A percentile compares a stretch with the other conserved stretches of the same genome.
Conservation (phyloP, 495 filamentous ascomycete species). For the Massariosphaeria phaeospora region DNA sequence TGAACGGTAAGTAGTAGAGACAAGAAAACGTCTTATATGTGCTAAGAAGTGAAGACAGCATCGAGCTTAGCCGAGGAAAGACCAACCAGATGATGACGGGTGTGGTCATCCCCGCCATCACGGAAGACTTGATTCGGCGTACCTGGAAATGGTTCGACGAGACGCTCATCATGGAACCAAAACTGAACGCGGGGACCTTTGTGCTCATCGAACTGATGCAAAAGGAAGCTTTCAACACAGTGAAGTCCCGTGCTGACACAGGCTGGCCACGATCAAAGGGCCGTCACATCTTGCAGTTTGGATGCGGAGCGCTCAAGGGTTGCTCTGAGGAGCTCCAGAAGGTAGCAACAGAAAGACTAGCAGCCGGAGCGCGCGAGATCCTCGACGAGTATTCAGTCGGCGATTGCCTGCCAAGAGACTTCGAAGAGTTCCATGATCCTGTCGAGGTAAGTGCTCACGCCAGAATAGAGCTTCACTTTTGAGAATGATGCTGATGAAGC, state of each 20-base stretch:
- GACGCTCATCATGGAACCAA: conserved; percentile 10
- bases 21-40: not conserved
- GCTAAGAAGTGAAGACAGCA: conserved; percentile 7
- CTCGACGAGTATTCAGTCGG: conserved; percentile 7
- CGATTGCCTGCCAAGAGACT: conserved; percentile 20
- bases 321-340: conserved; percentile 24
- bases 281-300: conserved; percentile 35
- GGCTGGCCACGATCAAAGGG: conserved; percentile 32
- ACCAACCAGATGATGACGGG: conserved; percentile 31
- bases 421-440: conserved; percentile 17
- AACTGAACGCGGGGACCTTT: conserved; percentile 26
- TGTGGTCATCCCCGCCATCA: conserved; percentile 26
- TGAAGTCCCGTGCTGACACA: conserved; percentile 19
- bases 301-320: conserved; percentile 14
- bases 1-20: conserved; percentile 16
- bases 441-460: conserved; percentile 18
- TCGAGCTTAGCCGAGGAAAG: conserved; percentile 15
- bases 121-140: conserved; percentile 25
- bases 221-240: conserved; percentile 29
- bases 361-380: conserved; percentile 9
- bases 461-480: no score
- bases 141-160: conserved; percentile 37
- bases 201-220: conserved; percentile 38
- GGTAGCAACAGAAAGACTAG: conserved; percentile 21
- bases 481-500: conserved; percentile 23